phyloP scores from a whole-genome alignment of 1,284 basidiomycete species.

The Trametes pubescens region DNA sequence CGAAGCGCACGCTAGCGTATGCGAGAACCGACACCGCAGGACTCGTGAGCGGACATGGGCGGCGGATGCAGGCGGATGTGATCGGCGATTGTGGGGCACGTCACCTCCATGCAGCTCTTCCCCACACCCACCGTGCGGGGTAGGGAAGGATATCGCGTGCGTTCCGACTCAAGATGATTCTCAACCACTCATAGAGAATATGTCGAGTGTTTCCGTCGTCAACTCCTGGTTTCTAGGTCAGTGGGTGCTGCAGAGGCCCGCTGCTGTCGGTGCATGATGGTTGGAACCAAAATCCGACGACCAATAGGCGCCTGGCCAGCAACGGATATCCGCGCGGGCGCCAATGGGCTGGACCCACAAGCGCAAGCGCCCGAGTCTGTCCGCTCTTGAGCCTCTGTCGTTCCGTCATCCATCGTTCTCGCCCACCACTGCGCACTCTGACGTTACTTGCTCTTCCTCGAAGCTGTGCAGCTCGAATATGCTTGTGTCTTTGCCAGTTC shows the following conservation, averaged over 20 bases:
- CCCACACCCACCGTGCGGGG: neutral
- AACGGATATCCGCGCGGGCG: constrained; percentile 1
- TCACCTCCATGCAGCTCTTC: neutral
- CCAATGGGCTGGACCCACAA: constrained; percentile 12
- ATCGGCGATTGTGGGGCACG: constrained; percentile 19
- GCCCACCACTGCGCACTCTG: neutral
- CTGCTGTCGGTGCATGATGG: neutral
- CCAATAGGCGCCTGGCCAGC: neutral
- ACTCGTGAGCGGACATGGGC: constrained; percentile 7
- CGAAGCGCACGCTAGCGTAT: neutral
- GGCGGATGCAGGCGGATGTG: constrained; percentile 20
- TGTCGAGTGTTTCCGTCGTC: neutral
- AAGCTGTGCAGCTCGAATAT: neutral
- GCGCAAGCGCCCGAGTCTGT: neutral
- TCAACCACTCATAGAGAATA: neutral
- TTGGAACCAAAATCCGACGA: neutral
- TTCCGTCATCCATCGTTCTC: neutral
- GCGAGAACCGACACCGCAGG: neutral
- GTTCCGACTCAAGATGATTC: neutral
- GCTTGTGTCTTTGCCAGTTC: neutral
- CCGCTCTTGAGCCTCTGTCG: no score
- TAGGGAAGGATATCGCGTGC: neutral
- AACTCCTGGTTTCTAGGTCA: neutral
- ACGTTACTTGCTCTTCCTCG: neutral
- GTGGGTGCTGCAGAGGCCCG: neutral